phyloP scores from a whole-genome alignment of 1,139 yeast species.

The Lodderomyces jiufengensis region DNA sequence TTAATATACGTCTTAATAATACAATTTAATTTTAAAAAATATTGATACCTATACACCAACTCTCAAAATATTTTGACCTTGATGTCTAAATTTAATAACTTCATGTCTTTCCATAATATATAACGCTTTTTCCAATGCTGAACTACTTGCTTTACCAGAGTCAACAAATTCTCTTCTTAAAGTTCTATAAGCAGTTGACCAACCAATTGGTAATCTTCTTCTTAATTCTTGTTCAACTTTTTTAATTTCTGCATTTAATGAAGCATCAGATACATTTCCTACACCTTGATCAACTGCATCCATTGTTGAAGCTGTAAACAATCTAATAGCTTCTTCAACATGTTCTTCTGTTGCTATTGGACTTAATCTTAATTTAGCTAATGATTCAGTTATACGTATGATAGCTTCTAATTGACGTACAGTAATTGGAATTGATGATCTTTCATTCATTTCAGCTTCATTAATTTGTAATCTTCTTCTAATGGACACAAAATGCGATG shows the following conservation, averaged over 20 bases:
- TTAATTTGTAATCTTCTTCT: slow-evolving; percentile 78
- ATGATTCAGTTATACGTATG: slow-evolving; percentile 89
- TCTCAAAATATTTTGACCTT: slow-evolving; percentile 81
- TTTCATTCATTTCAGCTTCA: slow-evolving; percentile 79
- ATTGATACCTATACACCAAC: slow-evolving; percentile 52
- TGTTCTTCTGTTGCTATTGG: slow-evolving; percentile 87
- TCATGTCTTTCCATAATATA: slow-evolving; percentile 82
- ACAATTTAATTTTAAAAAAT: not conserved
- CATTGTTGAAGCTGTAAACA: slow-evolving; percentile 96
- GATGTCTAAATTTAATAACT: slow-evolving; percentile 81
- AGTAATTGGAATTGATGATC: slow-evolving; percentile 96
- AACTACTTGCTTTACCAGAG: slow-evolving; percentile 59
- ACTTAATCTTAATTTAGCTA: slow-evolving; percentile 80
- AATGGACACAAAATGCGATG: slow-evolving; percentile 92
- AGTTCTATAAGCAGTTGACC: slow-evolving; percentile 89
- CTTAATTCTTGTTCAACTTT: slow-evolving; percentile 81
- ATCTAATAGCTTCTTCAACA: slow-evolving; percentile 91
- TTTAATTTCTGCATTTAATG: slow-evolving; percentile 65
- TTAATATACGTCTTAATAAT: not conserved
- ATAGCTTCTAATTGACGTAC: slow-evolving; percentile 97
- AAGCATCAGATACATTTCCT: slow-evolving; percentile 45
- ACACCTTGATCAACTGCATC: slow-evolving; percentile 91
- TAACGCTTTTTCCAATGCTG: slow-evolving; percentile 81
- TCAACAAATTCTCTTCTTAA: slow-evolving; percentile 81
- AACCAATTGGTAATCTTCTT: slow-evolving; percentile 91